Evolutionary conservation across 805 yeast genomes (phyloP).

Genomic region (Ascoidea tarda): DNA sequence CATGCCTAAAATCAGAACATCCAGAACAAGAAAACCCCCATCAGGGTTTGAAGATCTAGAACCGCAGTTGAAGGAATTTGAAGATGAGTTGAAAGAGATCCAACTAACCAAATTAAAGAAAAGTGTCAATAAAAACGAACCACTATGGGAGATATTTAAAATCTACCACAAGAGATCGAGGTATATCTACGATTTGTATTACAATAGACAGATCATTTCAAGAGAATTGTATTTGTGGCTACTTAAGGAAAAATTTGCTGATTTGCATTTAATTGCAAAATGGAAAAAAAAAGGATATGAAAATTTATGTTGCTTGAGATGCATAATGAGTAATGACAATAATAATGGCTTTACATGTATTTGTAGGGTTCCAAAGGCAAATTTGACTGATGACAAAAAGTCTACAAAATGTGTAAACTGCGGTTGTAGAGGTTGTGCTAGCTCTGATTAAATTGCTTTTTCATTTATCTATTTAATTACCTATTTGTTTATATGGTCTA

Average conservation of each 20-base stretch:
- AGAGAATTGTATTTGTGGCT: constrained; percentile 63
- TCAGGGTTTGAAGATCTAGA: constrained; percentile 58
- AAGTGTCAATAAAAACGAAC: constrained; percentile 36
- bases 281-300: constrained; percentile 84
- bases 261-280: constrained; percentile 63
- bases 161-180: constrained; percentile 65
- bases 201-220: constrained; percentile 54
- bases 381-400: constrained; percentile 21
- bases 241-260: constrained; percentile 49
- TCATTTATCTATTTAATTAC: neutral
- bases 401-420: constrained; percentile 51
- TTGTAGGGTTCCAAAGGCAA: constrained; percentile 69
- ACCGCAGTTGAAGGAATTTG: constrained; percentile 50
- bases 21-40: constrained; percentile 33
- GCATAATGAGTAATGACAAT: constrained; percentile 52
- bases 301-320: constrained; percentile 66
- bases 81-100: constrained; percentile 39
- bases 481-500: no score
- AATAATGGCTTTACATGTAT: constrained; percentile 62
- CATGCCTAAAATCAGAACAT: no score
- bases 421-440: constrained; percentile 79
- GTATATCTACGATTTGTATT: constrained; percentile 62
- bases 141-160: constrained; percentile 56
- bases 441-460: constrained; percentile 35
- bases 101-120: constrained; percentile 24